Evolutionary conservation across 73 alveolate genomes (phyloP).

Genomic region (Stentor coeruleus): DNA sequence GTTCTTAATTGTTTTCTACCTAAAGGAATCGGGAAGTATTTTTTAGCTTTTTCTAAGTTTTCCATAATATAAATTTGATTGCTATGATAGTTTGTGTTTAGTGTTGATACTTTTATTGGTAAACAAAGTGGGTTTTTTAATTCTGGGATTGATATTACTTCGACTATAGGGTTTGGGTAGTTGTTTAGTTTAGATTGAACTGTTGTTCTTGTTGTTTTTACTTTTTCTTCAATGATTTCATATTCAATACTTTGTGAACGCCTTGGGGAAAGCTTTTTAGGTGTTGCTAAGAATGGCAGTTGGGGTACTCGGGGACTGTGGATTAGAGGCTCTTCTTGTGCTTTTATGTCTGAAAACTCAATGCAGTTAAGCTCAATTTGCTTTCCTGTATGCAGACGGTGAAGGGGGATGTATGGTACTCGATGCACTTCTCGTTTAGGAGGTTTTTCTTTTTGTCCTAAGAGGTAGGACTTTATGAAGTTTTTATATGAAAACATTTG

Average conservation of each 20-base stretch:
- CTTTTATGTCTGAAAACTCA: not conserved
- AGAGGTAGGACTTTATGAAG: not conserved
- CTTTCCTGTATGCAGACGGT: not conserved
- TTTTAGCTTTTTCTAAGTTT: not conserved
- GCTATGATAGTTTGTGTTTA: not conserved
- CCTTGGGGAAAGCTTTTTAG: not conserved
- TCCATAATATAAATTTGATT: not conserved
- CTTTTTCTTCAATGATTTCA: not conserved
- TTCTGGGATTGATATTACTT: not conserved
- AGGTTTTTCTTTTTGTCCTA: not conserved
- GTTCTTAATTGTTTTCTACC: not conserved
- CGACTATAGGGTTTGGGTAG: not conserved
- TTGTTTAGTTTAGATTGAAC: not conserved
- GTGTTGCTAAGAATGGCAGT: not conserved
- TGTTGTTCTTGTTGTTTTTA: not conserved
- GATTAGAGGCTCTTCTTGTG: not conserved
- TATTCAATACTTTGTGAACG: not conserved
- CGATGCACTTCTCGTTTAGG: not conserved
- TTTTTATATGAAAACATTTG: not conserved
- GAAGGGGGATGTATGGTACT: not conserved
- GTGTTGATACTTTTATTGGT: not conserved
- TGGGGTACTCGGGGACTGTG: constrained; percentile 1
- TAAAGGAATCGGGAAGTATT: constrained; percentile 5
- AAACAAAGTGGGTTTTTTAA: not conserved
- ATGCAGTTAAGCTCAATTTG: not conserved